Evolutionary conservation across 129 eudicot species (phyloP), one percentile per base, ranked within the genome.

Genomic region (Flaveria sonorensis): DNA sequence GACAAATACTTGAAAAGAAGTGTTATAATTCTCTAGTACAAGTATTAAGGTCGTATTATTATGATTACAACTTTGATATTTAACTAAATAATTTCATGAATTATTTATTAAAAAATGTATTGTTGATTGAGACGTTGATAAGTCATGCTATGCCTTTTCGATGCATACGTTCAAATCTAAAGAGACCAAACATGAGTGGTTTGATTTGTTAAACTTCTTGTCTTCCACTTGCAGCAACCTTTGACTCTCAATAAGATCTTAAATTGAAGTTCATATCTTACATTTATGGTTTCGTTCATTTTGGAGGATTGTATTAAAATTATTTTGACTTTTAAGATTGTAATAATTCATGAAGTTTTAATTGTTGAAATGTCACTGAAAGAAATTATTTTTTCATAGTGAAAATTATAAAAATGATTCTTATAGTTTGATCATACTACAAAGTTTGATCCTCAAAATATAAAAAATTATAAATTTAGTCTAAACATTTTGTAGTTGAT

Each of bases 171-270:
- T 71, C 15, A 63, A 53, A 50, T 61, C 72, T 64, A 39, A 65
- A 52, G 74, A 64, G 79, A 73, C 40, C 69, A 52, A 30, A 73
- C 32, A 73, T 40, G 83, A 72, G 73, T 73, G 74, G 77, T 53
- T 73, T 53, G 50, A 80, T 72, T 80, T 65, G 74, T 80, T 56
- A 72, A 78, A 9, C 23, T 64, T 64, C 74, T 40, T 60, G 78
- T 63, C 78, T 79, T 80, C 79, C 83, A 73, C 79, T 80, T 72
- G 74, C 79, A 72, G 79, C 79, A 80, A 80, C 83, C 45, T 64
- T 72, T 80, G 83, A 80, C 82, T 79, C 68, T 63, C 43, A 5
- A 21, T 70, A 32, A 30, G 39, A 15, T 55, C 20, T 52, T 32
- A 11, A 72, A 53, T 21, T 72, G 32, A 56, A 30, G 16, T 40